A percentile compares a stretch with the other conserved stretches of the same genome.
phyloP scores from a whole-genome alignment of 805 yeast genomes.

The Yarrowia osloensis region DNA sequence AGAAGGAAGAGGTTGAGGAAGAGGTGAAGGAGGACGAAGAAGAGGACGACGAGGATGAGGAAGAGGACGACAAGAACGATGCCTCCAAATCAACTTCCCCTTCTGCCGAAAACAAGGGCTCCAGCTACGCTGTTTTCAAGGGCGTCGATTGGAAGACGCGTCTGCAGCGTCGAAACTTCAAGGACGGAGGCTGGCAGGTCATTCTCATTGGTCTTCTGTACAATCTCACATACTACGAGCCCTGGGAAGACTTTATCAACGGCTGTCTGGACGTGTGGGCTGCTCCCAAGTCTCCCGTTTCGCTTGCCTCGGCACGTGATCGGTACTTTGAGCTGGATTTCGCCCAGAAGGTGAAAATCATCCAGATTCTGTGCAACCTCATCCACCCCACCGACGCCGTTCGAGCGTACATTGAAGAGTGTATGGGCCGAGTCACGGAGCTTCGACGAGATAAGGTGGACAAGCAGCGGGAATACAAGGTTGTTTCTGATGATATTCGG shows the following conservation, averaged over 20 bases:
- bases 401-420: constrained; percentile 64
- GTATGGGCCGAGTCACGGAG: constrained; percentile 62
- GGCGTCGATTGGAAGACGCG: constrained; percentile 69
- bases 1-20: constrained; percentile 37
- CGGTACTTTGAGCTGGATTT: constrained; percentile 61
- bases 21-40: constrained; percentile 35
- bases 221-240: constrained; percentile 57
- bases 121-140: constrained; percentile 34
- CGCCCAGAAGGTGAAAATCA: constrained; percentile 55
- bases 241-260: constrained; percentile 53
- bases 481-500: constrained; percentile 54
- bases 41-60: constrained; percentile 37
- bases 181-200: constrained; percentile 84
- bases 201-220: constrained; percentile 72
- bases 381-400: constrained; percentile 60
- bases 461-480: constrained; percentile 59
- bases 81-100: constrained; percentile 19
- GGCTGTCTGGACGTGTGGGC: constrained; percentile 57
- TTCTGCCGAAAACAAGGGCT: constrained; percentile 41
- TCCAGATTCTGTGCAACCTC: constrained; percentile 66
- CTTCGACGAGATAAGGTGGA: constrained; percentile 70
- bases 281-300: constrained; percentile 52
- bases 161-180: constrained; percentile 69
- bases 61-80: constrained; percentile 37
- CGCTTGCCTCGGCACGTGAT: constrained; percentile 51